Base-by-base conservation (phyloP, 371 early-diverging fungal genomes). In the Mortierella sp. region DNA sequence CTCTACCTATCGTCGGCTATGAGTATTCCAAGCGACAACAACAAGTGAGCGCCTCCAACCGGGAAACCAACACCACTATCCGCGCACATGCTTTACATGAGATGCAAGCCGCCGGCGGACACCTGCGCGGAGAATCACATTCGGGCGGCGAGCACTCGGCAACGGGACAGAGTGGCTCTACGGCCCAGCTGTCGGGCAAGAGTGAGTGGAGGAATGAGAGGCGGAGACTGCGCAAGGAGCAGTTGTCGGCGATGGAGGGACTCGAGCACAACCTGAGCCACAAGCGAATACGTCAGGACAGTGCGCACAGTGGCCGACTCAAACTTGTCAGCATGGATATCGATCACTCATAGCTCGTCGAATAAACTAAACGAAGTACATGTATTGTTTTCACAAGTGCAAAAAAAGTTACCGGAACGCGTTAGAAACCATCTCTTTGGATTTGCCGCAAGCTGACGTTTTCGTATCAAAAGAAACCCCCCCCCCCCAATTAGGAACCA, bases 1-100 rank as follows among this genome's bases (percentile, higher is more conserved):
- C 74, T 2, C 24, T 89, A 65, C 91, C 91, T 0, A 86, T 90
- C 16, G 91, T 90, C 24, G 90, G 89, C 64, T 91, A 90, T 71
- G 90, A 90, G 68, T 81, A 73, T 2, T 85, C 87, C 13, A 79
- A 87, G 19, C 88, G 90, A 41, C 80, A 89, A 71, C 81, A 81
- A 26, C 77, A 66, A 24, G 29, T 73, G 47, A 68, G 48, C 40
- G 63, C 73, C 4, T 72, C 73, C 1, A 68, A 65, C n/a, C 73
- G 70, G 40, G 67, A 79, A 16, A 67, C 64, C 50, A 43, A 26
- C 24, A 45, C 53, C 48, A 31, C 44, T 61, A 78, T 37, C 64
- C 61, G 61, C 4, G 34, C 26, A 43, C 58, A 67, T n/a, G 11
- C 34, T 22, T 37, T 52, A 22, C 71, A 64, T 44, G 75, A 79